Conservation (phyloP, 2,329 filamentous ascomycete genomes). For the Huntiella savannae region DNA sequence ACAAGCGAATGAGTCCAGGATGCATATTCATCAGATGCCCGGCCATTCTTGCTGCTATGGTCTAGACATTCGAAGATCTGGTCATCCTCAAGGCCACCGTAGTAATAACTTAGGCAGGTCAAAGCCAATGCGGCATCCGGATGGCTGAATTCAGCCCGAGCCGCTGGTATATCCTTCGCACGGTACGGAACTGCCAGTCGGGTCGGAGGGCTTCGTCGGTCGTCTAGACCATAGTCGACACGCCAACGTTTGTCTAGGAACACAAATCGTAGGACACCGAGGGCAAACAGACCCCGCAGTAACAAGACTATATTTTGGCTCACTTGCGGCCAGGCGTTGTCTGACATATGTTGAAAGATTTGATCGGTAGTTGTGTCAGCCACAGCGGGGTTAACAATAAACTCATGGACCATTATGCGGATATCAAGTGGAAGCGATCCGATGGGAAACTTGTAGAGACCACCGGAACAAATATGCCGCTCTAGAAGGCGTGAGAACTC, state of each 20-base stretch:
- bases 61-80: constrained; percentile 30
- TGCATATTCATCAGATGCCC: constrained; percentile 31
- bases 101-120: constrained; percentile 37
- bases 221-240: constrained; percentile 43
- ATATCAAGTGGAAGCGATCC: constrained; percentile 17
- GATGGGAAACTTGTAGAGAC: constrained; percentile 25
- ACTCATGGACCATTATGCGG: constrained; percentile 20
- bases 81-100: constrained; percentile 30
- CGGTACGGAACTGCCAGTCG: constrained; percentile 38
- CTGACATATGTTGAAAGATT: constrained; percentile 1
- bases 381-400: constrained; percentile 22
- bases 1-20: constrained; percentile 24
- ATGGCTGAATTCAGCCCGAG: constrained; percentile 41
- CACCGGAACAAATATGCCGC: constrained; percentile 22
- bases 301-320: constrained; percentile 24
- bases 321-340: constrained; percentile 18
- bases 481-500: constrained; percentile 16
- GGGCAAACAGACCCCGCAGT: constrained; percentile 35
- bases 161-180: constrained; percentile 37
- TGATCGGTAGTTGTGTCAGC: constrained; percentile 21
- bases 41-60: constrained; percentile 30
- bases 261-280: constrained; percentile 32
- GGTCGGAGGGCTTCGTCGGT: constrained; percentile 21
- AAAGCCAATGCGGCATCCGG: constrained; percentile 37
- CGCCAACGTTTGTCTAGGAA: constrained; percentile 41